Conservation (phyloP, 2,329 filamentous ascomycete species). For the Grosmannia penicillata region DNA sequence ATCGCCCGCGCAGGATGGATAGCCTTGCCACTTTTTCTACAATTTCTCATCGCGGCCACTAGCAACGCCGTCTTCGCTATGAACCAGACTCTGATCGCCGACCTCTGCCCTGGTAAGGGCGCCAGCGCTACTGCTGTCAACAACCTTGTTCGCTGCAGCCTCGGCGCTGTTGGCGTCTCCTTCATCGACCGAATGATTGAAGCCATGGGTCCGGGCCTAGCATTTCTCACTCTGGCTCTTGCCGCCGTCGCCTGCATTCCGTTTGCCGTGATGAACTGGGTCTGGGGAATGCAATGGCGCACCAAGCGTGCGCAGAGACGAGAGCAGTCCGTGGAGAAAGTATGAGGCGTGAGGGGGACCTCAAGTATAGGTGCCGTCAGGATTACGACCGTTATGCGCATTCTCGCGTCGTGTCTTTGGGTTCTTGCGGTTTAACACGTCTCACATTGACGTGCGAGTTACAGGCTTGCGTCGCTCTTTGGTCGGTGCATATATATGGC, state of each 20-base stretch:
- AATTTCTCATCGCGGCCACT: neutral
- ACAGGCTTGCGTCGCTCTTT: too few relatives aligned
- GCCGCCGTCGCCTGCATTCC: neutral
- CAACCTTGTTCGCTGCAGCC: constrained; percentile 1
- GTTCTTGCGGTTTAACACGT: too few relatives aligned
- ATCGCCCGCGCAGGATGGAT: neutral
- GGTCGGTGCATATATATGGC: too few relatives aligned
- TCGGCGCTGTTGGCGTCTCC: neutral
- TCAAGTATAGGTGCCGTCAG: too few relatives aligned
- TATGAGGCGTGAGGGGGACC: too few relatives aligned
- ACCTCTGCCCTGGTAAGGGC: constrained; percentile 1
- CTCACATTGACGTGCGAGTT: too few relatives aligned
- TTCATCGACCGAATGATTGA: neutral
- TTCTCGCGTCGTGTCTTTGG: too few relatives aligned
- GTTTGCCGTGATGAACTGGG: neutral
- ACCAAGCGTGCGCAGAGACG: neutral
- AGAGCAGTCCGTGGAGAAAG: neutral
- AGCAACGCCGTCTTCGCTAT: constrained; percentile 3
- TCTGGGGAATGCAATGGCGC: constrained; percentile 1
- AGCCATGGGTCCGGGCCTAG: neutral
- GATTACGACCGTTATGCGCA: too few relatives aligned
- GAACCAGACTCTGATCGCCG: constrained; percentile 3
- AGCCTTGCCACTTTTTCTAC: neutral
- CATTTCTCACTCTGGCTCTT: neutral
- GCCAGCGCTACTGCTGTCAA: constrained; percentile 1